Percentiles rank a stretch among this genome's conserved stretches.
These are phyloP conservation scores for Candida tropicalis DNA, from an alignment of 1,139 yeast genomes.

Conservation along the genomic window DNA sequence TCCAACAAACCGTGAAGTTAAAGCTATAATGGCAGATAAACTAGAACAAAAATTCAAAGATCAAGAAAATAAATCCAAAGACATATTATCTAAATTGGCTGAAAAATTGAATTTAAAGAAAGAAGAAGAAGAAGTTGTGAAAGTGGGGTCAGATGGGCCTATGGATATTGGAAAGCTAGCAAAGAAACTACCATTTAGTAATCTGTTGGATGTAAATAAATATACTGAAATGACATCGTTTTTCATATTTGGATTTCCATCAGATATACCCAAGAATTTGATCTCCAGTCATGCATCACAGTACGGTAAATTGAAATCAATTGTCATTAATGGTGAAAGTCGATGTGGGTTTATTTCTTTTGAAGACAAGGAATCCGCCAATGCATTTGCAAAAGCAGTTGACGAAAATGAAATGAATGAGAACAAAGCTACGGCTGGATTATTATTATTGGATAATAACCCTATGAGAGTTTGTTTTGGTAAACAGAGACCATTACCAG, in stretches of 20 bases:
- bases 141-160: conserved; percentile 8
- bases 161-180: conserved; percentile 53
- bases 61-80: conserved; percentile 28
- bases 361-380: conserved; percentile 53
- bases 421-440: conserved; percentile 35
- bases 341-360: conserved; percentile 68
- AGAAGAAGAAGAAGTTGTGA: neutral
- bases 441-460: conserved; percentile 33
- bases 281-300: conserved; percentile 51
- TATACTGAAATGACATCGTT: conserved; percentile 54
- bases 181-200: conserved; percentile 62
- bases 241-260: conserved; percentile 72
- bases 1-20: conserved; percentile 41
- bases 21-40: conserved; percentile 44
- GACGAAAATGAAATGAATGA: conserved; percentile 29
- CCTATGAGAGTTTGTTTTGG: conserved; percentile 74
- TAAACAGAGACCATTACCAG: conserved; percentile 52
- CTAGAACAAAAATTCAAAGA: conserved; percentile 25
- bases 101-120: conserved; percentile 29
- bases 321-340: conserved; percentile 61
- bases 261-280: conserved; percentile 64
- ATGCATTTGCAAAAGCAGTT: conserved; percentile 48
- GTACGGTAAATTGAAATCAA: conserved; percentile 49
- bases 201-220: conserved; percentile 27
- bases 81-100: conserved; percentile 43